phyloP scores from a whole-genome alignment of 1,139 yeast genomes.

The Saccharomyces hybrid region DNA sequence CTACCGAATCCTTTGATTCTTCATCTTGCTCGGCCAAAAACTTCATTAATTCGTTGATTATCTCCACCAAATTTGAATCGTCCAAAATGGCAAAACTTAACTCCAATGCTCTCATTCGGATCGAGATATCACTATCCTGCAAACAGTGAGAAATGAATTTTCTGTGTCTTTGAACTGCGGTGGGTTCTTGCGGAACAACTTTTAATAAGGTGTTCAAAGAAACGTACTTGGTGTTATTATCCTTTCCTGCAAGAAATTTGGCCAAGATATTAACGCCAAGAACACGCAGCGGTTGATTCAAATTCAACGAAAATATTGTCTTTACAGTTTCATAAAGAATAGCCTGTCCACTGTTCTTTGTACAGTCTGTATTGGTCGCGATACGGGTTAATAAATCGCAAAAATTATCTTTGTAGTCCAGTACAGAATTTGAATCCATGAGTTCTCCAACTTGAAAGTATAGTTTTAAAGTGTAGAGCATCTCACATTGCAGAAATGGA shows the following conservation, averaged over 20 bases:
- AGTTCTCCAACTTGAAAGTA: constrained; percentile 5
- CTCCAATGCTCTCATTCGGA: constrained; percentile 88
- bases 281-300: constrained; percentile 78
- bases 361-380: constrained; percentile 75
- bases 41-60: constrained; percentile 68
- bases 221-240: constrained; percentile 88
- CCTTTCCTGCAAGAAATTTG: constrained; percentile 72
- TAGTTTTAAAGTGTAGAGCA: constrained; percentile 32
- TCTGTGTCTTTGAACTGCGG: constrained; percentile 91
- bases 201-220: constrained; percentile 80
- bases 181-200: constrained; percentile 80
- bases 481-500: constrained; percentile 77
- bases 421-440: constrained; percentile 12
- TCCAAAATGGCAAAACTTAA: constrained; percentile 84
- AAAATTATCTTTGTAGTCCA: constrained; percentile 43
- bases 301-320: constrained; percentile 72
- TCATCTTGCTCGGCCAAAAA: constrained; percentile 53
- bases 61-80: constrained; percentile 71
- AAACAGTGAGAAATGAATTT: constrained; percentile 79
- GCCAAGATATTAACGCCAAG: constrained; percentile 88
- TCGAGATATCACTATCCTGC: constrained; percentile 82
- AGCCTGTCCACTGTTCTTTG: constrained; percentile 77
- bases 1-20: constrained; percentile 31
- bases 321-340: constrained; percentile 84
- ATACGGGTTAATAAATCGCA: constrained; percentile 83